Percentiles rank a stretch among this genome's conserved stretches.
Evolutionary conservation across 148 eudicot species (phyloP).

Genomic region (Salicornia ramosissima): DNA sequence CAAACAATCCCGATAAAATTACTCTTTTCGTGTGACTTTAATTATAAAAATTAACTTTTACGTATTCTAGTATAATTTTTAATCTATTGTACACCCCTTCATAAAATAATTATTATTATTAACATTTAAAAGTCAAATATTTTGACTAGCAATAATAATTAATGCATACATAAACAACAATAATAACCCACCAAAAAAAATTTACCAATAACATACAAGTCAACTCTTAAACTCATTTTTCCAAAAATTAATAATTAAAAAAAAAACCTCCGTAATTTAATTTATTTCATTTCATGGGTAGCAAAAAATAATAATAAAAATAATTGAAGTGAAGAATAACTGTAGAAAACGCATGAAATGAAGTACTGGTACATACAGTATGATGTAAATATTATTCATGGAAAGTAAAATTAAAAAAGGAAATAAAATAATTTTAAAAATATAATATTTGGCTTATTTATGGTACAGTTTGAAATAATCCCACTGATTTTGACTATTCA

Average conservation of each 20-base stretch:
- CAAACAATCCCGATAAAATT: too few species aligned
- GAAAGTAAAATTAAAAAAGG: background rate
- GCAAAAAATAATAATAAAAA: background rate
- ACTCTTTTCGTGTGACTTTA: too few species aligned
- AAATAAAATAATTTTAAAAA: too few species aligned
- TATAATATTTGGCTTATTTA: background rate
- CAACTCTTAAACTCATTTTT: constrained; percentile 10
- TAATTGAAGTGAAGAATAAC: too few species aligned
- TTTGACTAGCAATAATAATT: background rate
- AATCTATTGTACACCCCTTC: too few species aligned
- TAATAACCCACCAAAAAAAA: constrained; percentile 7
- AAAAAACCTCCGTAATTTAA: background rate
- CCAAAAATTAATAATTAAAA: background rate
- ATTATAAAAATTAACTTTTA: too few species aligned
- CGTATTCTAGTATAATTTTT: too few species aligned
- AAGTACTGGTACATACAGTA: too few species aligned
- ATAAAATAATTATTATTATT: background rate
- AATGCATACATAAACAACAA: background rate
- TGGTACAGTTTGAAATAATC: background rate
- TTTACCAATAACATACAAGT: constrained; percentile 17
- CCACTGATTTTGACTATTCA: background rate
- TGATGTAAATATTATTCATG: background rate
- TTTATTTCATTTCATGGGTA: background rate
- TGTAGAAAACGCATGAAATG: background rate
- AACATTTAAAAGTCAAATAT: constrained; percentile 5